Percentiles rank a stretch among this genome's conserved stretches.
phyloP scores from a whole-genome alignment of 768 basidiomycete genomes.

The Tylopilus felleus region DNA sequence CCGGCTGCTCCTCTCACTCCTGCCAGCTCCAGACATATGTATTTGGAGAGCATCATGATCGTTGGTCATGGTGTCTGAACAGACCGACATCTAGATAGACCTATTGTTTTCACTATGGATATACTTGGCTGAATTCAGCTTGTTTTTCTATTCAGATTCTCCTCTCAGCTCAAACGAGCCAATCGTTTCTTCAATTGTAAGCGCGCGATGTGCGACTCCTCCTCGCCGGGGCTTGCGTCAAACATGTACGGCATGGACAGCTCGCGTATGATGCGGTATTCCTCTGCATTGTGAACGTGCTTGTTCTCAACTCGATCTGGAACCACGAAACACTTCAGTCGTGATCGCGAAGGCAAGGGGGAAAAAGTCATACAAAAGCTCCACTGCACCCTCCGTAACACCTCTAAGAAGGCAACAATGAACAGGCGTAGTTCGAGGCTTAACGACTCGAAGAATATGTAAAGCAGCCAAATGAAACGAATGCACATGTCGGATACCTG shows the following conservation, averaged over 20 bases:
- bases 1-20: too few relatives aligned
- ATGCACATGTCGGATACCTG: conserved; percentile 70
- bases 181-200: conserved; percentile 15
- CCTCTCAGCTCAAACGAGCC: conserved; percentile 19
- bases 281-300: conserved; percentile 81
- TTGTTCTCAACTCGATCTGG: conserved; percentile 84
- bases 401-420: conserved; percentile 67
- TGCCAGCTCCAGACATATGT: too few relatives aligned
- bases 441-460: conserved; percentile 54
- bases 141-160: not conserved
- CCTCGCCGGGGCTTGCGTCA: conserved; percentile 44
- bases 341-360: not conserved
- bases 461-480: conserved; percentile 82
- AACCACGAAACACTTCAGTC: not conserved
- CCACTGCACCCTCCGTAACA: conserved; percentile 84
- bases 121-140: not conserved
- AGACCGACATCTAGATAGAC: too few relatives aligned
- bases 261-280: conserved; percentile 81
- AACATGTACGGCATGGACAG: conserved; percentile 77
- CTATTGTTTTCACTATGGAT: too few relatives aligned
- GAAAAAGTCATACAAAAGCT: conserved; percentile 68
- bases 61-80: too few relatives aligned
- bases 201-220: conserved; percentile 30
- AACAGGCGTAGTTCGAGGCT: conserved; percentile 58
- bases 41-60: too few relatives aligned